Conservation (phyloP, 2,329 filamentous ascomycete genomes). For the Diaporthe velutina region DNA sequence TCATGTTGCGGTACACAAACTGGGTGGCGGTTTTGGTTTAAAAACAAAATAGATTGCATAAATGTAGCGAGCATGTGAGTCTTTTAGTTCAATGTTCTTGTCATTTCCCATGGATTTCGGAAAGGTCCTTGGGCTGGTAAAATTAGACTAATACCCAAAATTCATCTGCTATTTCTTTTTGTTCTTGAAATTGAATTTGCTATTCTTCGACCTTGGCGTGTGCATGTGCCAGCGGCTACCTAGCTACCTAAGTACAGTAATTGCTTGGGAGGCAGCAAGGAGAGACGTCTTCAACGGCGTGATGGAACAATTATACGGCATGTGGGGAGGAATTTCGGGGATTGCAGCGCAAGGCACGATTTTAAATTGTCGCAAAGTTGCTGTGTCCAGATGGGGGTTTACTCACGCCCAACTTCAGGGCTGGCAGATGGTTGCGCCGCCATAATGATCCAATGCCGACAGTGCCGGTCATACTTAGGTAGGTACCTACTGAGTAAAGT, state of each 20-base stretch:
- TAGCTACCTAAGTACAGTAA: too few relatives aligned
- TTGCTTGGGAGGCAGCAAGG: background rate
- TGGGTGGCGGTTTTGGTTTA: background rate
- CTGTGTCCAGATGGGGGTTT: too few relatives aligned
- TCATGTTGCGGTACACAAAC: background rate
- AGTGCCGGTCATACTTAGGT: too few relatives aligned
- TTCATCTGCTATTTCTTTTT: background rate
- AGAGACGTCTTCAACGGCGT: background rate
- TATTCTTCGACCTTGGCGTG: background rate
- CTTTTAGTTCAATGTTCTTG: background rate
- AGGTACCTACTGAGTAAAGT: too few relatives aligned
- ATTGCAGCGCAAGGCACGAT: too few relatives aligned
- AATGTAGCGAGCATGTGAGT: background rate
- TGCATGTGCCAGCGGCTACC: background rate
- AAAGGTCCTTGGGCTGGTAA: background rate
- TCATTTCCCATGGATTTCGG: background rate
- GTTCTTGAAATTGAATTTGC: background rate
- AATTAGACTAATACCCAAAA: background rate
- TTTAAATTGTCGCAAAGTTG: too few relatives aligned
- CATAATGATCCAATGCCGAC: too few relatives aligned
- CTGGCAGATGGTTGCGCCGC: too few relatives aligned
- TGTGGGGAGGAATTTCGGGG: background rate
- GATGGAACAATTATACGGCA: background rate
- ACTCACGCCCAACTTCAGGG: too few relatives aligned
- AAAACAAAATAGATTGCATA: background rate